These are phyloP conservation scores for Megacollybia platyphylla DNA, from an alignment of 1,284 basidiomycete genomes.

Conservation along the genomic window DNA sequence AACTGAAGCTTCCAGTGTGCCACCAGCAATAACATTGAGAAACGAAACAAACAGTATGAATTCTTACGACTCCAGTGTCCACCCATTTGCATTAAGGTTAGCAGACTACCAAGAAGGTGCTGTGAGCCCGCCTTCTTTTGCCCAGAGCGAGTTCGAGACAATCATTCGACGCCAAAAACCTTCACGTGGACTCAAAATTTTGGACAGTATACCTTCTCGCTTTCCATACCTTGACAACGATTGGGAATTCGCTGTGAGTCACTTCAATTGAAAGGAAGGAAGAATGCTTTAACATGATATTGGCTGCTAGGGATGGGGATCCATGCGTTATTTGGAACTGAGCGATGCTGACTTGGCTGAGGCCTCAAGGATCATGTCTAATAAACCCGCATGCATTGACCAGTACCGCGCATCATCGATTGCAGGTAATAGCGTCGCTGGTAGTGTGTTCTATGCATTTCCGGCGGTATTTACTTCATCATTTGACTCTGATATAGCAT, in stretches of 20 bases:
- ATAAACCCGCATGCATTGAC: not conserved
- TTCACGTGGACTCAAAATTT: not conserved
- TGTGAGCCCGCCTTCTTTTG: not conserved
- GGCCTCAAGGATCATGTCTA: not conserved
- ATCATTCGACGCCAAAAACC: not conserved
- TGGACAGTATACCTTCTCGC: not conserved
- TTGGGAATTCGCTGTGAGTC: not conserved
- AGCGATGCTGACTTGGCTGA: not conserved
- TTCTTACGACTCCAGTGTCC: no score
- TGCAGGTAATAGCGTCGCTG: constrained; percentile 24
- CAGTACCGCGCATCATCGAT: not conserved
- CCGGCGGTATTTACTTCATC: constrained; percentile 49
- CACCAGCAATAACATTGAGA: no score
- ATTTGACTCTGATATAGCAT: constrained; percentile 36
- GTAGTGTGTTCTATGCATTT: constrained; percentile 60
- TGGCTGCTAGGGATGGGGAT: not conserved
- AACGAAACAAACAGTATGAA: no score
- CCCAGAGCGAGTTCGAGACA: not conserved
- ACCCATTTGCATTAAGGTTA: no score
- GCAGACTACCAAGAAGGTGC: not conserved
- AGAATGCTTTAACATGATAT: not conserved
- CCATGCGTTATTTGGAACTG: not conserved
- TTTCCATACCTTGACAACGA: not conserved
- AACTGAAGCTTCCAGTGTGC: no score
- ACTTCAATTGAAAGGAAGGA: not conserved